phyloP scores from a whole-genome alignment of 768 basidiomycete species.

The Porpolomopsis calyptriformis region DNA sequence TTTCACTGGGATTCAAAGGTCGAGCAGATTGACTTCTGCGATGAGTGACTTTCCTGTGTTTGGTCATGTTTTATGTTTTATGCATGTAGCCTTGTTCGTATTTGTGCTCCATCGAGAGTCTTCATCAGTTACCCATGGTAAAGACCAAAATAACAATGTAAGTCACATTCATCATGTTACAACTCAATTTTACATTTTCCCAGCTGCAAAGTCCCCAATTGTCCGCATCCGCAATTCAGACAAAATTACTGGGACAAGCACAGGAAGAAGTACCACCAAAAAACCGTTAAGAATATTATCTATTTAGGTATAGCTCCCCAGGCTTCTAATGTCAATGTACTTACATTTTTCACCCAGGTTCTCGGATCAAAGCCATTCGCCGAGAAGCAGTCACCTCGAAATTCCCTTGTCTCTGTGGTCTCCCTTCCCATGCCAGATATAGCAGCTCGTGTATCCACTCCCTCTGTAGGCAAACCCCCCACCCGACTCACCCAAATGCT shows the following conservation, averaged over 20 bases:
- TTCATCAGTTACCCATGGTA: too few species aligned
- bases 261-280: not conserved
- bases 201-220: not conserved
- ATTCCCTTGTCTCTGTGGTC: not conserved
- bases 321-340: not conserved
- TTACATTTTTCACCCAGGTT: not conserved
- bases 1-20: too few species aligned
- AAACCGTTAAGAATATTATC: not conserved
- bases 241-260: not conserved
- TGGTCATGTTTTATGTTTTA: too few species aligned
- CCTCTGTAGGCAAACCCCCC: not conserved
- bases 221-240: not conserved
- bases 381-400: not conserved
- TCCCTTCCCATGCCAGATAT: not conserved
- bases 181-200: too few species aligned
- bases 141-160: too few species aligned
- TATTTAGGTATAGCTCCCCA: not conserved
- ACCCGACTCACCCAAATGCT: not conserved
- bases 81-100: too few species aligned
- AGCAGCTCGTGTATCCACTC: not conserved
- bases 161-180: too few species aligned
- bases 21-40: too few species aligned
- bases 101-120: too few species aligned
- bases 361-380: not conserved
- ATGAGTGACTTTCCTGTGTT: too few species aligned